Conservation (phyloP, 805 yeast genomes). For the Monosporozyma unispora region DNA sequence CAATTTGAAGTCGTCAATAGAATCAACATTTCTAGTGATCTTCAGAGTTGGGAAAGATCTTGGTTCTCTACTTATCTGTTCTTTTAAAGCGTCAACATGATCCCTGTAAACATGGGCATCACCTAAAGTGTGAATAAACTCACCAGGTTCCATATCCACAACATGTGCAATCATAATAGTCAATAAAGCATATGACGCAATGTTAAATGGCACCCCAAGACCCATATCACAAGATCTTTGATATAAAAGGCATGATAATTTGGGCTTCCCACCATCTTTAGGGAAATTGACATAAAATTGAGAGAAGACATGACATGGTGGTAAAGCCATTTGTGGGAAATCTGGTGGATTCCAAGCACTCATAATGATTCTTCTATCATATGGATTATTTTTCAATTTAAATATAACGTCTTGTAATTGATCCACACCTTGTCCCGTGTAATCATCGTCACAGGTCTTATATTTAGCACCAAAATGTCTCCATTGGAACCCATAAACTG, state of each 20-base stretch:
- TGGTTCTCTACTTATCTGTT: constrained; percentile 71
- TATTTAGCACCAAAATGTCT: constrained; percentile 97
- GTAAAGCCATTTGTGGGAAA: constrained; percentile 87
- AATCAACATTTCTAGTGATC: constrained; percentile 55
- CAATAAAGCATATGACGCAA: constrained; percentile 89
- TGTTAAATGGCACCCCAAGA: constrained; percentile 96
- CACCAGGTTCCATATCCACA: constrained; percentile 93
- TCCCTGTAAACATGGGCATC: constrained; percentile 93
- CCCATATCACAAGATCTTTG: constrained; percentile 99
- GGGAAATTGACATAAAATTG: constrained; percentile 94
- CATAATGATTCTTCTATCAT: constrained; percentile 87
- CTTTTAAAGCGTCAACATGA: constrained; percentile 83
- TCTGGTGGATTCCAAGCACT: constrained; percentile 99
- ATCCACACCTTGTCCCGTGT: constrained; percentile 81
- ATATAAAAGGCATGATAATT: constrained; percentile 77
- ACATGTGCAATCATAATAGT: constrained; percentile 94
- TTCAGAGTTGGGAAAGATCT: constrained; percentile 68
- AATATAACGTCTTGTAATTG: constrained; percentile 75
- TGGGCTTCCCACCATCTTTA: constrained; percentile 41
- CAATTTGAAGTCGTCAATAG: constrained; percentile 78
- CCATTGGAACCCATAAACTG: constrained; percentile 99
- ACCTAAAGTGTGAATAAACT: constrained; percentile 90
- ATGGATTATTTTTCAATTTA: constrained; percentile 78
- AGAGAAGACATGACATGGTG: constrained; percentile 95
- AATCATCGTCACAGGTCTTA: constrained; percentile 76